Base-by-base conservation (phyloP, 192 early-diverging fungal species). In the Mortierella antarctica region DNA sequence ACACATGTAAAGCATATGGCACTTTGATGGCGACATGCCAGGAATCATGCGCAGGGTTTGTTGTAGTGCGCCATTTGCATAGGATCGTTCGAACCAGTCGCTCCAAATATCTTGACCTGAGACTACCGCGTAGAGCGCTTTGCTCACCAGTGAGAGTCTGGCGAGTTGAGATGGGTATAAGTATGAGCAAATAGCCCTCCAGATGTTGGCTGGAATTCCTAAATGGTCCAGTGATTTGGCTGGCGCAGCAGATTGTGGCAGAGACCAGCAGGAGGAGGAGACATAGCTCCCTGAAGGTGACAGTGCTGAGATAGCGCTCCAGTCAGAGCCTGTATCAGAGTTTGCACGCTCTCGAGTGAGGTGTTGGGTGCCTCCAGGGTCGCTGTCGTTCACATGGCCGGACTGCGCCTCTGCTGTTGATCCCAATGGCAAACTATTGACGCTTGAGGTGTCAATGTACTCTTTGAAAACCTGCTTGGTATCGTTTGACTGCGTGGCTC, bases 81-180 rank as follows among this genome's bases (percentile, higher is more conserved):
- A 31, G 31, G 31, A 40, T 6, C 41, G 11, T 17, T 31, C 40
- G 47, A 50, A 68, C 66, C 55, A 58, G 23, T 20, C 1, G 7
- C n/a, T 45, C 66, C 66, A 68, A 2, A 39, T 18, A 2, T 57
- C 14, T 18, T 58, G 55, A 6, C 31, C 47, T n/a, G 45, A 20
- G 12, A 68, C 55, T 8, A 68, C 5, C 17, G 17, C 41, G 31
- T 58, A 68, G 9, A 39, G 23, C 4, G 46, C 15, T n/a, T 58
- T 68, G 55, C 57, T 68, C 5, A 58, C 66, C 7, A 50, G 45
- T 7, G 66, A 54, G 13, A 68, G 55, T 4, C 56, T 55, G 0
- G 66, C 55, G 14, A 68, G 23, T 39, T 68, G 56, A 15, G 66
- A 68, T 40, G 66, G 66, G 17, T 68, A 57, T 12, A 68, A 46